phyloP scores from a whole-genome alignment of 2,329 filamentous ascomycete genomes.

The Escovopsis sp. region DNA sequence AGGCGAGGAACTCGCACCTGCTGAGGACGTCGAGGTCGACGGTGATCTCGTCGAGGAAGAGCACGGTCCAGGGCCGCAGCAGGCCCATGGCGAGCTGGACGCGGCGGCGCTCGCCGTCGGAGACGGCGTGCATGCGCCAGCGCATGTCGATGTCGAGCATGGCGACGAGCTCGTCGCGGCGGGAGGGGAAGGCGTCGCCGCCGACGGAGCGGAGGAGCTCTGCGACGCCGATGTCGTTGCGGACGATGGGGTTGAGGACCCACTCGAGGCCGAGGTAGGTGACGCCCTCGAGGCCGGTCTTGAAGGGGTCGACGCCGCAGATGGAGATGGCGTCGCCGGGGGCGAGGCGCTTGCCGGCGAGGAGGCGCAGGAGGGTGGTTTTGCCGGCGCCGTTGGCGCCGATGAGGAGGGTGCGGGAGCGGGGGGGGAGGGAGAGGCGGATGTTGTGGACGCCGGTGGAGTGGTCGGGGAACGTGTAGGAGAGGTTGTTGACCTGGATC shows the following conservation, averaged over 20 bases:
- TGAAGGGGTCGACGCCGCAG: slow-evolving; percentile 80
- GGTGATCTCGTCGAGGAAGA: slow-evolving; percentile 91
- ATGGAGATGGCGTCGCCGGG: slow-evolving; percentile 61
- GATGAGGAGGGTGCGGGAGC: slow-evolving; percentile 79
- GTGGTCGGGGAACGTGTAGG: slow-evolving; percentile 79
- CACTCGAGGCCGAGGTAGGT: slow-evolving; percentile 96
- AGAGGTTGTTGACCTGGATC: slow-evolving; percentile 61
- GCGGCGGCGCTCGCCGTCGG: slow-evolving; percentile 76
- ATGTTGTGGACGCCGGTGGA: slow-evolving; percentile 64
- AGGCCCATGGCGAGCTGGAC: slow-evolving; percentile 96
- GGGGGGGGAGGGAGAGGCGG: slow-evolving; percentile 58
- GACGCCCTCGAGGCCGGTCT: slow-evolving; percentile 75
- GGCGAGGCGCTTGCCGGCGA: slow-evolving; percentile 88
- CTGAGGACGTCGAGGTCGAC: slow-evolving; percentile 86
- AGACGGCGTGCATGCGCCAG: slow-evolving; percentile 95
- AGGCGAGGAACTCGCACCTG: slow-evolving; percentile 69
- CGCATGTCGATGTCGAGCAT: slow-evolving; percentile 83
- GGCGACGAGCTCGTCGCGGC: slow-evolving; percentile 70
- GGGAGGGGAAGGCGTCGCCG: slow-evolving; percentile 64
- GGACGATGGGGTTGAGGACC: slow-evolving; percentile 93
- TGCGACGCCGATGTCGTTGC: slow-evolving; percentile 81
- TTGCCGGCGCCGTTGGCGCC: slow-evolving; percentile 96
- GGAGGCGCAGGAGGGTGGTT: slow-evolving; percentile 84
- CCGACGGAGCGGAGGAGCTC: slow-evolving; percentile 77
- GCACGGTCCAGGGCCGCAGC: slow-evolving; percentile 75